Evolutionary conservation across 192 early-diverging fungal species (phyloP), one percentile per base, ranked within the genome.

Genomic region (Funneliformis geosporum): DNA sequence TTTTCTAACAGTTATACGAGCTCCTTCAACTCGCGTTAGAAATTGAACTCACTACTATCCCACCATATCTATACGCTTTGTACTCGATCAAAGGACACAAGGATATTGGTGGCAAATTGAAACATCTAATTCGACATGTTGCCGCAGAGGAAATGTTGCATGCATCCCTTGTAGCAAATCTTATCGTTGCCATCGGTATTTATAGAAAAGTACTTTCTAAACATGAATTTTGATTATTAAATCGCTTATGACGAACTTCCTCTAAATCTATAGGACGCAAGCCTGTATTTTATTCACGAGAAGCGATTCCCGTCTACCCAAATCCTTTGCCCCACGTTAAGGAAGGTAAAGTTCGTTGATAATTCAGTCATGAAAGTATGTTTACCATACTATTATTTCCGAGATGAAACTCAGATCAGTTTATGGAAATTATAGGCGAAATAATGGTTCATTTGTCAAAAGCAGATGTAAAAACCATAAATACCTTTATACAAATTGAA

Each of bases 181-280:
- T 76, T 76, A 62, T 60, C n/a, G 59, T 38, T 76, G 60, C 74
- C 23, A n/a, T 76, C 62, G 74, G 73, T 74, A 74, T 74, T 5
- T 27, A 25, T 28, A 6, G 16, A 65, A 70, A 44, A 25, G 8
- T 27, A 2, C 11, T 39, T 74, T 55, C 16, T 27, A 5, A 4
- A 39, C 0, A 60, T 16, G 10, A n/a, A 9, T 72, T 44, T 1
- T 10, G 38, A 43, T 25, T 25, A 25, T 9, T 9, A 1, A 18
- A 39, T 72, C 4, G 1, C 42, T 60, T 10, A 60, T 33, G 33
- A 2, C 33, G 33, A 33, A 33, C 0, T 60, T 5, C 23, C 21
- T 42, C 42, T 43, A 5, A 28, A 74, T 60, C 38, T 12, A 16
- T 39, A 74, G 73, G 60, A 42, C 39, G 39, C 12, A 8, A 75